Evolutionary conservation across 176 grass and related monocot species (phyloP), one percentile per base, ranked within the genome.

Genomic region (Musa schizocarpa): DNA sequence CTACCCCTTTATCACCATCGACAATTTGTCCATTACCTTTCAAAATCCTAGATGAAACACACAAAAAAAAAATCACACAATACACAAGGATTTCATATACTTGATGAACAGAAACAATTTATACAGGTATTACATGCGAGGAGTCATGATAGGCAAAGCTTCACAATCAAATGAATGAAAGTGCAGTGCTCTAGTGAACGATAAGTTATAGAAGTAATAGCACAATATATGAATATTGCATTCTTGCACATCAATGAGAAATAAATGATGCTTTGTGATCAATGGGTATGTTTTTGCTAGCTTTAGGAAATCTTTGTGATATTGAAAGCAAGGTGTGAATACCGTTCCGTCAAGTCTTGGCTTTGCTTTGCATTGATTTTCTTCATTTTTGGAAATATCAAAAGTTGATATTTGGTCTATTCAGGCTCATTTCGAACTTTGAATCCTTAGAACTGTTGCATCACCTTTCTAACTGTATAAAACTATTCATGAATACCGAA

Each of bases 21-120:
- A 99, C 91, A 11, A 95, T 74, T 86, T 99, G 91, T 8, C 91
- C 96, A 16, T 17, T 87, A 3, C 91, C 96, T 78, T 76, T 86
- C 81, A 99, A 82, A 71, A 99, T 89, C 96, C 96, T 99, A 73
- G 76, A 87, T 9, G 68, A 43, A 43, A 43, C 34, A 43, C 34
- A 43, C 29, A 25, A 65, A 50, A 29, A 29, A 53, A 50, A 50
- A 43, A 17, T 65, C 22, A 34, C 10, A 29, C 14, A 16, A 67
- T 16, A 14, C 64, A 67, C 7, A 6, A 67, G 3, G 2, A 67
- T 2, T 67, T 26, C 21, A 25, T 10, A 19, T 12, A 27, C 9
- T 65, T 26, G 1, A 16, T 29, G 16, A 67, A 67, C 13, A 34
- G 25, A 29, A 25, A 29, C 2, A 14, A 29, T 27, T 19, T n/a